Conservation (phyloP, 495 filamentous ascomycete genomes). For the Aspergillus incahuasiensis region DNA sequence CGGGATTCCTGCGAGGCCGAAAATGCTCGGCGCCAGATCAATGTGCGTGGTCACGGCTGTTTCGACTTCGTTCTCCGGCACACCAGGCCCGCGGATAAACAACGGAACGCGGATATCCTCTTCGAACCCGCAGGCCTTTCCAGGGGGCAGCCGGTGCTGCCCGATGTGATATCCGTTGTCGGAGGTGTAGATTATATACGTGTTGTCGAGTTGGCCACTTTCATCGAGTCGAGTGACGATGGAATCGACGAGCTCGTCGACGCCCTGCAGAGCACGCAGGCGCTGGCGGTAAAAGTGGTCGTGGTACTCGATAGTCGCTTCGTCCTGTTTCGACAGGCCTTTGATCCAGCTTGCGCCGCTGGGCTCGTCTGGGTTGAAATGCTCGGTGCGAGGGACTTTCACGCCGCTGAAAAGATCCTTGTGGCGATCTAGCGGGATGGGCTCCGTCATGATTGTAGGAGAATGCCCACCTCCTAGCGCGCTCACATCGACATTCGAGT, state of each 20-base stretch:
- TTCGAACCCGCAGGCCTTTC: slow-evolving; percentile 67
- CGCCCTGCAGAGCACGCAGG: slow-evolving; percentile 58
- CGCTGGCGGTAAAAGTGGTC: slow-evolving; percentile 65
- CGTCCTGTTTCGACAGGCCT: slow-evolving; percentile 45
- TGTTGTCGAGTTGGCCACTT: slow-evolving; percentile 55
- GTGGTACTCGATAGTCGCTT: slow-evolving; percentile 56
- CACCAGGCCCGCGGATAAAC: slow-evolving; percentile 54
- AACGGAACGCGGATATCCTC: slow-evolving; percentile 72
- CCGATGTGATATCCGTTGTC: slow-evolving; percentile 76
- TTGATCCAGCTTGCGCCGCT: slow-evolving; percentile 61
- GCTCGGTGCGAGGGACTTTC: slow-evolving; percentile 31
- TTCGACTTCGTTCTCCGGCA: slow-evolving; percentile 38
- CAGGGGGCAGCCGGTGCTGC: slow-evolving; percentile 66
- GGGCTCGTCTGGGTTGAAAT: slow-evolving; percentile 50
- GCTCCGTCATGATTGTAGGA: slow-evolving; percentile 38
- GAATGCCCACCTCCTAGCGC: slow-evolving; percentile 15
- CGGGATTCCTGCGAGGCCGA: slow-evolving; percentile 46
- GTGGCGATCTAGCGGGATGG: slow-evolving; percentile 44
- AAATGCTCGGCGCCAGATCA: slow-evolving; percentile 63
- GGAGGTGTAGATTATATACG: slow-evolving; percentile 66
- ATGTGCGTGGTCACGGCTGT: slow-evolving; percentile 63
- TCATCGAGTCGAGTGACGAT: slow-evolving; percentile 50
- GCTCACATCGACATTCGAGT: slow-evolving; percentile 50
- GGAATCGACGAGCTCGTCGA: slow-evolving; percentile 64
- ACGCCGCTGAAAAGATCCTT: slow-evolving; percentile 34